Conservation (phyloP, 352 stramenopile genomes). For the Phytophthora meadii region DNA sequence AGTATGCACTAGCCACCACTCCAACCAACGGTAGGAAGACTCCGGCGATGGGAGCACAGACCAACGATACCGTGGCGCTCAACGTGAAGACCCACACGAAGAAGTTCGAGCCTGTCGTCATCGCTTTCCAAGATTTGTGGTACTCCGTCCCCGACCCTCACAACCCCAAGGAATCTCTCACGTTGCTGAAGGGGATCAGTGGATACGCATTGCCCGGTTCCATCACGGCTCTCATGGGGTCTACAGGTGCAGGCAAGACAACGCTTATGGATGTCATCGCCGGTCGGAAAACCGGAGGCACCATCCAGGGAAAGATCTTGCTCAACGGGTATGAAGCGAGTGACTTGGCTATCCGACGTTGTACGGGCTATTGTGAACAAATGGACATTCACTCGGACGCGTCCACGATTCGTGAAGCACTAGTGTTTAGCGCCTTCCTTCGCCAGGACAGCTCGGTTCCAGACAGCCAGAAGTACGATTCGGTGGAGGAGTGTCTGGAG, state of each 20-base stretch:
- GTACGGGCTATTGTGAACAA: constrained; percentile 65
- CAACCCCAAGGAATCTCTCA: constrained; percentile 52
- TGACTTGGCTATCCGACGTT: constrained; percentile 38
- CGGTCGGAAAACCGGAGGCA: constrained; percentile 87
- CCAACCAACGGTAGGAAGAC: constrained; percentile 19
- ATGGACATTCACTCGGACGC: constrained; percentile 89
- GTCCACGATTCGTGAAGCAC: constrained; percentile 86
- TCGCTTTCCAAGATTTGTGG: constrained; percentile 47
- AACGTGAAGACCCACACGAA: constrained; percentile 10
- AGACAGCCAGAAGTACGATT: constrained; percentile 35
- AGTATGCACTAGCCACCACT: constrained; percentile 20
- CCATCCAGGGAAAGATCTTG: constrained; percentile 64
- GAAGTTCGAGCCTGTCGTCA: constrained; percentile 29
- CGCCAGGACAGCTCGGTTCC: constrained; percentile 43
- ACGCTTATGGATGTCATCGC: constrained; percentile 94
- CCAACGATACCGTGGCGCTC: constrained; percentile 7
- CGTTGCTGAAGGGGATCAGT: constrained; percentile 66
- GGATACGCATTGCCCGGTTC: constrained; percentile 47
- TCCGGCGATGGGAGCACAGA: neutral
- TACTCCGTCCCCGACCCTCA: constrained; percentile 43
- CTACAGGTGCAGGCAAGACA: constrained; percentile 83
- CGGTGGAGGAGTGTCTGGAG: constrained; percentile 42
- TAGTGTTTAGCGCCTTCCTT: constrained; percentile 88
- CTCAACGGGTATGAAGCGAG: constrained; percentile 47
- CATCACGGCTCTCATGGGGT: constrained; percentile 66